These are phyloP conservation scores for Daldinia loculata DNA, from an alignment of 495 filamentous ascomycete genomes.

Conservation along the genomic window DNA sequence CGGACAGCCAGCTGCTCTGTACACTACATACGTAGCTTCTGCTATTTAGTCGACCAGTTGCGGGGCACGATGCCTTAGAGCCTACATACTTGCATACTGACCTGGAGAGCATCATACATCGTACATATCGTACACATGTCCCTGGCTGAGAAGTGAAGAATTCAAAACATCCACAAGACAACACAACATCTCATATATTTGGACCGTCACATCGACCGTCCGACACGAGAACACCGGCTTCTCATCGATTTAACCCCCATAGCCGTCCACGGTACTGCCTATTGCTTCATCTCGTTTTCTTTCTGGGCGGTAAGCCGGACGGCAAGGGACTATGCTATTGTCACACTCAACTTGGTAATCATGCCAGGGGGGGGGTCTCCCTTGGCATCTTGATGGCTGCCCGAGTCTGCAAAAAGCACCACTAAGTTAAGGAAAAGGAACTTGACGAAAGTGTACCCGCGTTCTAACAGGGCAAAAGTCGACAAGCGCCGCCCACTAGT, in stretches of 20 bases:
- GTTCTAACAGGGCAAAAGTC: not conserved
- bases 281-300: slow-evolving; percentile 26
- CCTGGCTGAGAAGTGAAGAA: slow-evolving; percentile 6
- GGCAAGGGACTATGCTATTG: slow-evolving; percentile 30
- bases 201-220: slow-evolving; percentile 32
- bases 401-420: slow-evolving; percentile 36
- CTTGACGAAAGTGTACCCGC: slow-evolving; percentile 5
- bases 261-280: slow-evolving; percentile 19
- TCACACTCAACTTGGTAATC: slow-evolving; percentile 27
- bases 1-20: slow-evolving; percentile 37
- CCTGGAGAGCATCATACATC: not conserved
- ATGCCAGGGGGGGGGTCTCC: slow-evolving; percentile 39
- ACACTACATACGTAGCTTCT: slow-evolving; percentile 1
- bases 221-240: slow-evolving; percentile 32
- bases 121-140: slow-evolving; percentile 3
- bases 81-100: slow-evolving; percentile 12
- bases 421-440: slow-evolving; percentile 14
- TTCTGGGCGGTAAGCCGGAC: slow-evolving; percentile 28
- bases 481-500: slow-evolving; percentile 22
- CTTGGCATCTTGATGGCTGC: slow-evolving; percentile 40
- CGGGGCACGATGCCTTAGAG: slow-evolving; percentile 34
- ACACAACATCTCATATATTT: slow-evolving; percentile 33
- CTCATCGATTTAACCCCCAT: slow-evolving; percentile 20
- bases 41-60: slow-evolving; percentile 26
- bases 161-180: slow-evolving; percentile 24